Conservation (phyloP, 2,329 filamentous ascomycete genomes). For the Lachnellula cervina region DNA sequence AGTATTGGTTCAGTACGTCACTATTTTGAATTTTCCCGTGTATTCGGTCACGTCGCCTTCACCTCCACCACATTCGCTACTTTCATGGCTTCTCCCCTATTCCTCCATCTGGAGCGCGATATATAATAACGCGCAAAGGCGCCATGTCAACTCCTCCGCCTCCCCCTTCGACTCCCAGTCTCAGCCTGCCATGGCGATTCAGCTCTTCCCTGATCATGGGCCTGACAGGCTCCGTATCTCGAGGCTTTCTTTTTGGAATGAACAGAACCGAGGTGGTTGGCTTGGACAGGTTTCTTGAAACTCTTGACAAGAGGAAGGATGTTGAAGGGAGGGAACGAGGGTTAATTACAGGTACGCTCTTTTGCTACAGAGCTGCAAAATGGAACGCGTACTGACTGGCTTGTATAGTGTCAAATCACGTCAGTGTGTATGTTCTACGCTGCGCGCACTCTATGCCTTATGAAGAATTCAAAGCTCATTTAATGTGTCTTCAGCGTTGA, state of each 20-base stretch:
- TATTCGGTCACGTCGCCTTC: background rate
- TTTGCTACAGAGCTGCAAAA: background rate
- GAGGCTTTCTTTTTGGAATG: slow-evolving; percentile 69
- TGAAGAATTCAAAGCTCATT: background rate
- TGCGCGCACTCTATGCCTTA: background rate
- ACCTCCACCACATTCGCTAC: slow-evolving; percentile 5
- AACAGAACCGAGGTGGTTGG: slow-evolving; percentile 74
- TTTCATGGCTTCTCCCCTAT: slow-evolving; percentile 10
- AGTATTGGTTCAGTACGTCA: background rate
- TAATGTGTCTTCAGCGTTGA: slow-evolving; percentile 61
- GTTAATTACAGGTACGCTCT: slow-evolving; percentile 66
- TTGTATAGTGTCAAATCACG: slow-evolving; percentile 73
- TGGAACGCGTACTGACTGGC: slow-evolving; percentile 2
- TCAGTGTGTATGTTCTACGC: slow-evolving; percentile 67
- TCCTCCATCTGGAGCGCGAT: slow-evolving; percentile 10
- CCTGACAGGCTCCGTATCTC: slow-evolving; percentile 63
- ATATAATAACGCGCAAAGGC: slow-evolving; percentile 15
- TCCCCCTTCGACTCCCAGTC: slow-evolving; percentile 14
- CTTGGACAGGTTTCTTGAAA: slow-evolving; percentile 66
- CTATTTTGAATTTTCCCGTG: background rate
- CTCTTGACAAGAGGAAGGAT: slow-evolving; percentile 70
- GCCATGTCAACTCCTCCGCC: slow-evolving; percentile 14
- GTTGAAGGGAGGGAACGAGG: slow-evolving; percentile 64
- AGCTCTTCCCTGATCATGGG: slow-evolving; percentile 73
- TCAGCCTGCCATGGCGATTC: slow-evolving; percentile 59